Evolutionary conservation across 495 filamentous ascomycete genomes (phyloP).

Genomic region (Cladorrhinum samala): DNA sequence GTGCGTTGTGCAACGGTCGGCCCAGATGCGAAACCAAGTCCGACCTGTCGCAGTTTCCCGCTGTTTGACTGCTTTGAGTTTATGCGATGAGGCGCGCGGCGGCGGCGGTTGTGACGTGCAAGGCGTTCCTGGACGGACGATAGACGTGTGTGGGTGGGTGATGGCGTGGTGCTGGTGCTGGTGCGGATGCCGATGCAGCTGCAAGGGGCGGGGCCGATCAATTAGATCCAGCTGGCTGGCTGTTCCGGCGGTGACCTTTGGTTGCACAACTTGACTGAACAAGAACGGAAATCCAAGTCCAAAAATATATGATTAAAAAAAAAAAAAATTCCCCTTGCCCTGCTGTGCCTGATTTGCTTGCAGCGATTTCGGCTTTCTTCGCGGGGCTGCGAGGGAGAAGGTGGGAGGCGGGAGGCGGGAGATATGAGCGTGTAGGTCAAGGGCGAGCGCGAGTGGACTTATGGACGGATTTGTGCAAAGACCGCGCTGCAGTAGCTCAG

Average conservation of each 20-base stretch:
- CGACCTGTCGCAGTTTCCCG: neutral
- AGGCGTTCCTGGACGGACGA: neutral
- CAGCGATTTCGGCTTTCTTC: neutral
- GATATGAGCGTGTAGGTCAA: neutral
- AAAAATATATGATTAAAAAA: too few relatives aligned
- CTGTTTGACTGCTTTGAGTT: neutral
- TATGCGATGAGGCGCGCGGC: neutral
- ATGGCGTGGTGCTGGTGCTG: neutral
- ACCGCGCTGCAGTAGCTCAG: too few relatives aligned
- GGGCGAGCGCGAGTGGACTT: slow-evolving; percentile 1
- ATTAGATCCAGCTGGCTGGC: neutral
- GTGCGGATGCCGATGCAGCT: neutral
- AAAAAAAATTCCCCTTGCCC: neutral
- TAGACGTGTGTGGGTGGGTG: too few relatives aligned
- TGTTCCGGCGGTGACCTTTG: neutral
- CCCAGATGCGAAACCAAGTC: neutral
- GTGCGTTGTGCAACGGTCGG: too few relatives aligned
- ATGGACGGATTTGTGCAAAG: slow-evolving; percentile 1
- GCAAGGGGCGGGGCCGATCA: neutral
- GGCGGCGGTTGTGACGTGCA: too few relatives aligned
- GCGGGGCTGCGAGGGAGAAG: neutral
- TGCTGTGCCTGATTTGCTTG: neutral
- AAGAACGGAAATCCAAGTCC: too few relatives aligned
- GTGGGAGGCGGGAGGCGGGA: neutral
- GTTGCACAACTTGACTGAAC: too few relatives aligned